Percentiles rank a stretch among this genome's conserved stretches.
Conservation (phyloP, 352 stramenopile genomes). For the Phytopythium oedochilum region DNA sequence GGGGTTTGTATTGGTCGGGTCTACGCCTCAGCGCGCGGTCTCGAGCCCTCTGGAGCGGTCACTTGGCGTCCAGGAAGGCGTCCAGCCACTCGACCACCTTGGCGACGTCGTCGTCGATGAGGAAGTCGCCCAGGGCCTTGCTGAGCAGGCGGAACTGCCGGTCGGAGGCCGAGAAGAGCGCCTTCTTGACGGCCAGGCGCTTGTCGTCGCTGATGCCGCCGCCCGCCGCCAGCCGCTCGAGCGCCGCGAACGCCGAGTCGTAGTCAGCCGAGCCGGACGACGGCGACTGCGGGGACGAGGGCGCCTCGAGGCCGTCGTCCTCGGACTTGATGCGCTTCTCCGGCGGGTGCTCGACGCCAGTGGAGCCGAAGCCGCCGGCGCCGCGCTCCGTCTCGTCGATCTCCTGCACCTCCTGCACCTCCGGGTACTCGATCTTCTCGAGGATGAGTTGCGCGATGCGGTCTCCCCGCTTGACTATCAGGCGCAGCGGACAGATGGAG, state of each 20-base stretch:
- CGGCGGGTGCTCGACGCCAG: conserved; percentile 68
- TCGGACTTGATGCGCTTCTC: conserved; percentile 40
- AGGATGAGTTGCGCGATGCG: conserved; percentile 98
- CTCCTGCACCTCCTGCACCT: conserved; percentile 91
- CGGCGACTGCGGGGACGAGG: background rate
- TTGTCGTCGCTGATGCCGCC: conserved; percentile 49
- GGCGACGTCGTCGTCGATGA: conserved; percentile 25
- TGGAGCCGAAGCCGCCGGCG: conserved; percentile 95
- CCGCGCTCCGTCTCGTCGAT: conserved; percentile 95
- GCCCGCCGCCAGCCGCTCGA: conserved; percentile 44
- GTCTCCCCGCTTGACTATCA: conserved; percentile 90
- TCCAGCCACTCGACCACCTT: conserved; percentile 70
- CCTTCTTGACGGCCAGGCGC: conserved; percentile 46
- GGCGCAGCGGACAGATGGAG: background rate
- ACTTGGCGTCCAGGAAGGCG: conserved; percentile 43
- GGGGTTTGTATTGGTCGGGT: too few species aligned
- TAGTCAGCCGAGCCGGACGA: conserved; percentile 6
- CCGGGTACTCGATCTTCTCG: conserved; percentile 91
- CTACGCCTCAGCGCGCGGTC: background rate
- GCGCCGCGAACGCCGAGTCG: conserved; percentile 26
- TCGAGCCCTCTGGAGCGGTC: background rate
- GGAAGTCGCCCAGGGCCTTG: conserved; percentile 39
- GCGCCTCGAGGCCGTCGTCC: conserved; percentile 2
- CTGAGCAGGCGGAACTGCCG: conserved; percentile 54
- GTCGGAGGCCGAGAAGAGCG: conserved; percentile 42